Base-by-base conservation (phyloP, 805 yeast species). In the Saccharomycodes ludwigii region DNA sequence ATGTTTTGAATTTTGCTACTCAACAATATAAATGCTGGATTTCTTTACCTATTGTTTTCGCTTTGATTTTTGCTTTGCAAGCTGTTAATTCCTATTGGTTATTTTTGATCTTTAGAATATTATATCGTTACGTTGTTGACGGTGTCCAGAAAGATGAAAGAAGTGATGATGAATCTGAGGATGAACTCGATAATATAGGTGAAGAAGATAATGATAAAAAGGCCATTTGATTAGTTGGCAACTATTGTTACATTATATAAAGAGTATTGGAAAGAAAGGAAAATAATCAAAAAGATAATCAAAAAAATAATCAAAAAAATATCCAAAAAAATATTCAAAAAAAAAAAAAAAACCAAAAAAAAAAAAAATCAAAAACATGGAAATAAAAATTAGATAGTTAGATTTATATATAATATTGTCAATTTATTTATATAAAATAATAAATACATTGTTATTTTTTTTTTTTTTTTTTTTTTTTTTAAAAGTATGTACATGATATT, bases 21-120 rank as follows among this genome's bases (percentile, higher is more conserved):
- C 88, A 86, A 56, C 95, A 91, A 56, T 91, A 88, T 63, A 91
- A 91, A 59, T 91, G 97, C 59, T 84, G 84, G 79, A 82, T 91
- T 42, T 78, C 97, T 16, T 94, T 83, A 59, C 81, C 83, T 33
- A 85, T 91, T 52, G 86, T 88, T 3, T 86, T 91, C 48, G 55
- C 59, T 15, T 68, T 91, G 48, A 68, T 91, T 38, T 63, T 68
- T 32, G 86, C 91, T 1, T 66, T 91, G 41, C 97, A 91, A 55
- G 46, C 83, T 34, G 84, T 91, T 35, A 91, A 91, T 50, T 44
- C 71, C 14, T 91, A 81, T 60, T 91, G 98, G 98, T 66, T 86
- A 36, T 73, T 70, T 45, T 65, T 88, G 46, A 82, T 91, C 40
- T 42, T 81, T 32, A 73, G 95, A 54, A 80, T 91, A 44, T 65